These are phyloP conservation scores for Pythium chondricola DNA, from an alignment of 352 stramenopile genomes.

Conservation along the genomic window DNA sequence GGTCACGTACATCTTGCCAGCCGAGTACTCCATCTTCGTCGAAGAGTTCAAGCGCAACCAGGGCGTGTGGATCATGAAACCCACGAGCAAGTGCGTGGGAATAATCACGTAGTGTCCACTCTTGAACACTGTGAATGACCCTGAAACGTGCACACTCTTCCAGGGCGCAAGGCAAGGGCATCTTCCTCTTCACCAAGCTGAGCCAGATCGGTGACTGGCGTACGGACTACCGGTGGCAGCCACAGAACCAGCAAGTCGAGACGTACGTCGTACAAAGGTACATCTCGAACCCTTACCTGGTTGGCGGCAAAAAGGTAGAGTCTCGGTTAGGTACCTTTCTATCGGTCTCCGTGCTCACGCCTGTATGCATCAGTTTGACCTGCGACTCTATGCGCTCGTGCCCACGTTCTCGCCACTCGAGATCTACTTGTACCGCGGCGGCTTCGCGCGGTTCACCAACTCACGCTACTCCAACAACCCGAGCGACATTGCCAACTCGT, in stretches of 20 bases:
- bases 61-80: constrained; percentile 97
- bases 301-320: constrained; percentile 89
- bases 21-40: constrained; percentile 93
- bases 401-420: constrained; percentile 89
- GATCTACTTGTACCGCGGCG: constrained; percentile 89
- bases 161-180: constrained; percentile 87
- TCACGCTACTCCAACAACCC: constrained; percentile 87
- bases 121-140: too few relatives aligned
- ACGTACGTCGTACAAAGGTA: constrained; percentile 94
- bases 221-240: constrained; percentile 80
- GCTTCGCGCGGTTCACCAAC: constrained; percentile 91
- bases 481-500: constrained; percentile 87
- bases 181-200: constrained; percentile 94
- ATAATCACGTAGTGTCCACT: too few relatives aligned
- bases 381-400: constrained; percentile 91
- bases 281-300: constrained; percentile 90
- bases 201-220: constrained; percentile 92
- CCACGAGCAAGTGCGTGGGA: constrained; percentile 82
- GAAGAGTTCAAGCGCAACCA: constrained; percentile 91
- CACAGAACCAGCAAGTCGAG: constrained; percentile 79
- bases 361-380: constrained; percentile 69
- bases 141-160: background rate
- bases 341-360: background rate
- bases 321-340: background rate
- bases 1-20: constrained; percentile 91